Percentiles rank a stretch among this genome's conserved stretches.
phyloP scores from a whole-genome alignment of 805 yeast genomes.

The Naumovozyma dairenensis region DNA sequence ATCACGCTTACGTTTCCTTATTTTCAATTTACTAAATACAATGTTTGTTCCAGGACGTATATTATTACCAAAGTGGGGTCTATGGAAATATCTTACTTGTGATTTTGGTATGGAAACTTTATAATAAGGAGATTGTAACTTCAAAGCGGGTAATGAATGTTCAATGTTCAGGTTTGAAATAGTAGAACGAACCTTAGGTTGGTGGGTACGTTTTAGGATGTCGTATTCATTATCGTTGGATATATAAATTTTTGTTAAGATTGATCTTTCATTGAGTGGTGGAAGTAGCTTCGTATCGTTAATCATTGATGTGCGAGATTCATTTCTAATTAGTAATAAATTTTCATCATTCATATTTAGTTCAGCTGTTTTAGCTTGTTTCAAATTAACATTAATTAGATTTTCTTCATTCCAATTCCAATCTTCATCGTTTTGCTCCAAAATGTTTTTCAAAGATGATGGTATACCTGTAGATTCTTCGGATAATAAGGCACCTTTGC shows the following conservation, averaged over 20 bases:
- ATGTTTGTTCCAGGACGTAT: constrained; percentile 72
- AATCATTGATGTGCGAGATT: constrained; percentile 1
- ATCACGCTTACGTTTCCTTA: constrained; percentile 81
- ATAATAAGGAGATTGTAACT: constrained; percentile 85
- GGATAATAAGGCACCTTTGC: background rate
- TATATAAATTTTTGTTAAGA: constrained; percentile 60
- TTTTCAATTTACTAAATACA: constrained; percentile 63
- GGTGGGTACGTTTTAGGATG: constrained; percentile 71
- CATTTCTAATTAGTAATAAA: constrained; percentile 45
- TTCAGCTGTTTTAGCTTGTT: constrained; percentile 22
- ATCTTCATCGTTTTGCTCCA: constrained; percentile 22
- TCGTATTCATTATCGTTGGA: constrained; percentile 88
- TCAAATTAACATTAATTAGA: constrained; percentile 59
- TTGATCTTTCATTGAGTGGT: constrained; percentile 45
- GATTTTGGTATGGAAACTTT: constrained; percentile 62
- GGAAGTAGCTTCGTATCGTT: constrained; percentile 7
- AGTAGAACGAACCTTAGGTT: constrained; percentile 84
- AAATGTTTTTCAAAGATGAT: constrained; percentile 10
- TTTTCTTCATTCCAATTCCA: constrained; percentile 43
- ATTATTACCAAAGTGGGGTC: constrained; percentile 50
- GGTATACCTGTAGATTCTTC: too few relatives aligned
- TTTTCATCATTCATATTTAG: constrained; percentile 85
- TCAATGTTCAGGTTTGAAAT: constrained; percentile 85
- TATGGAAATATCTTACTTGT: constrained; percentile 69
- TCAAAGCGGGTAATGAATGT: constrained; percentile 78